A percentile compares a stretch with the other conserved stretches of the same genome.
These are phyloP conservation scores for Penicillium sumatraense DNA, from an alignment of 2,329 filamentous ascomycete species.

Conservation along the genomic window DNA sequence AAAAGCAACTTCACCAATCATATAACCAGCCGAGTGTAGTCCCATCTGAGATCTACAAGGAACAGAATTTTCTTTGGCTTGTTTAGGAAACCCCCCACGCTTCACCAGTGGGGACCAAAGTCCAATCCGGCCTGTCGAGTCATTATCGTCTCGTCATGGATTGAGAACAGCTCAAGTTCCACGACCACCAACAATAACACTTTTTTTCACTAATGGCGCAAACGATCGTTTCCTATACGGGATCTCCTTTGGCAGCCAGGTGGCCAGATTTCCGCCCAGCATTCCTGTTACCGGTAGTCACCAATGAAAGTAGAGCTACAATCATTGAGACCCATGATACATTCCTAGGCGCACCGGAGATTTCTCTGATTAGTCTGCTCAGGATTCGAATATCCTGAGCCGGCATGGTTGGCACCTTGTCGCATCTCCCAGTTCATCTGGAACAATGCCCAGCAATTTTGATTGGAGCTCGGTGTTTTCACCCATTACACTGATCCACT, in stretches of 20 bases:
- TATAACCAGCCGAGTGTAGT: background rate
- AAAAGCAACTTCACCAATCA: background rate
- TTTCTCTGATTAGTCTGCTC: slow-evolving; percentile 7
- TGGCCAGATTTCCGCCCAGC: background rate
- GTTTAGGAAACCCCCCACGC: background rate
- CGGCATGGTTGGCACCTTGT: background rate
- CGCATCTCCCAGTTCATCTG: background rate
- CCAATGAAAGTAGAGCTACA: background rate
- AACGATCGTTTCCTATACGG: background rate
- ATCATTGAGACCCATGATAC: slow-evolving; percentile 1
- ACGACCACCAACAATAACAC: background rate
- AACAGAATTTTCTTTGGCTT: background rate
- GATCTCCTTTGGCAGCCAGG: background rate
- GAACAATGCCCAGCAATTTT: background rate
- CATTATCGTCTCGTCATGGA: slow-evolving; percentile 20
- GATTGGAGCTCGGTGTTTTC: background rate
- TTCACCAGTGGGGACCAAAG: background rate
- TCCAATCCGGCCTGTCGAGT: slow-evolving; percentile 1
- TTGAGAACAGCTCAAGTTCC: background rate
- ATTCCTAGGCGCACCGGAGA: slow-evolving; percentile 10
- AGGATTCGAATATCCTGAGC: background rate
- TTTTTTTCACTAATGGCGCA: background rate
- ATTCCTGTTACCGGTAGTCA: background rate
- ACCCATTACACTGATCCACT: background rate
- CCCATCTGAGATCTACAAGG: background rate